phyloP scores from a whole-genome alignment of 116 monocot genomes.

The Cymodocea nodosa region DNA sequence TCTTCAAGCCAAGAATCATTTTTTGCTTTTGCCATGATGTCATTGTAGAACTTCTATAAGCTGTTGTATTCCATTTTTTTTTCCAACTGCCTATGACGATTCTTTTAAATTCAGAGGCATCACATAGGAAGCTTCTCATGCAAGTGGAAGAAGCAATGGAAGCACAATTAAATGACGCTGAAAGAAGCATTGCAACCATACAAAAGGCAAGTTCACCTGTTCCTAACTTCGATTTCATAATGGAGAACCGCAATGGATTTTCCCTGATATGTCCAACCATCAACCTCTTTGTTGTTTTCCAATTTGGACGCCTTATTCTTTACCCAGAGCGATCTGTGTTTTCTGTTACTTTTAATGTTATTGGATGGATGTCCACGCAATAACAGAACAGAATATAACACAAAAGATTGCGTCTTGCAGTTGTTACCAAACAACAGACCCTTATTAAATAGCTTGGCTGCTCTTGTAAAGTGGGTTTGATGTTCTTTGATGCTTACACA shows the following conservation, averaged over 20 bases:
- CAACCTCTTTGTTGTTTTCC: too few relatives aligned
- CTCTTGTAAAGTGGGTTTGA: too few relatives aligned
- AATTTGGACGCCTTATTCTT: background rate
- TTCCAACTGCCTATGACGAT: background rate
- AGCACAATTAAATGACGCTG: constrained; percentile 51
- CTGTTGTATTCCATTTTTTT: background rate
- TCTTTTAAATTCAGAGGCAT: constrained; percentile 32
- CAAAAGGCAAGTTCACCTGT: constrained; percentile 30
- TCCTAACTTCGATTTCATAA: background rate
- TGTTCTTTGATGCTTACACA: too few relatives aligned
- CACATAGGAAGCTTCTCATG: constrained; percentile 57
- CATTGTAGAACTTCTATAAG: background rate
- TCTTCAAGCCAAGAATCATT: background rate
- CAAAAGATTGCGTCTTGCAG: too few relatives aligned
- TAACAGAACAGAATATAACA: too few relatives aligned
- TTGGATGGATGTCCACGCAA: too few relatives aligned
- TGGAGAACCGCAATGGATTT: background rate
- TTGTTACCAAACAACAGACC: too few relatives aligned
- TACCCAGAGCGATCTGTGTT: background rate
- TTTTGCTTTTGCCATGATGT: background rate
- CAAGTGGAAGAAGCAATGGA: constrained; percentile 45
- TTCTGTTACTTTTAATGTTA: background rate
- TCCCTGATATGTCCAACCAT: background rate
- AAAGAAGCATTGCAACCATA: constrained; percentile 36
- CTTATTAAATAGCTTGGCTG: too few relatives aligned